Evolutionary conservation across 106 monocot genomes (phyloP).

Genomic region (Vanilla planifolia): DNA sequence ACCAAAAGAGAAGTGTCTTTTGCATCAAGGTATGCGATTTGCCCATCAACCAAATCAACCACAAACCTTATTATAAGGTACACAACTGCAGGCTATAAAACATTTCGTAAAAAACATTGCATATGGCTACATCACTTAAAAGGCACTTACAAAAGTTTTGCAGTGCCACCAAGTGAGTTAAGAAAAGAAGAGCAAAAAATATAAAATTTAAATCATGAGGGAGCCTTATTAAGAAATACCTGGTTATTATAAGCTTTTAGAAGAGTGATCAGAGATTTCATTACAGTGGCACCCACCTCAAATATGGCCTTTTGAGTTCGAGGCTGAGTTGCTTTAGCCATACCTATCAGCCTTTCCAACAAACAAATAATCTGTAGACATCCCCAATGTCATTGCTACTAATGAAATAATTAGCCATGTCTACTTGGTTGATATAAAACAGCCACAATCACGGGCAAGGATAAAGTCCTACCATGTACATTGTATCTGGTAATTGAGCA

Average conservation of each 20-base stretch:
- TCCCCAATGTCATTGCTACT: background rate
- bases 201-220: too few relatives aligned
- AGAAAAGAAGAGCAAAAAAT: background rate
- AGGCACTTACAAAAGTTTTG: too few relatives aligned
- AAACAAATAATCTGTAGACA: constrained; percentile 69
- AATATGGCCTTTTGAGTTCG: constrained; percentile 83
- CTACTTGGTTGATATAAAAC: background rate
- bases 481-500: constrained; percentile 70
- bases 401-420: background rate
- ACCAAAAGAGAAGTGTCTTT: constrained; percentile 75
- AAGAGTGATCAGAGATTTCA: constrained; percentile 72
- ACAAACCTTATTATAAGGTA: constrained; percentile 92
- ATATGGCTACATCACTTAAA: too few relatives aligned
- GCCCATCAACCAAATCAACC: constrained; percentile 84
- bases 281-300: constrained; percentile 67
- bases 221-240: constrained; percentile 26
- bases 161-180: background rate
- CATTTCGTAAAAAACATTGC: background rate
- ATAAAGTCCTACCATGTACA: constrained; percentile 52
- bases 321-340: constrained; percentile 81
- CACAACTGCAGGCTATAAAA: constrained; percentile 68
- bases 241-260: constrained; percentile 84
- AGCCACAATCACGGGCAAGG: background rate
- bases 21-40: constrained; percentile 62
- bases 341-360: constrained; percentile 90